Conservation (phyloP, 2,329 filamentous ascomycete genomes). For the Pseudofabraea citricarpa region DNA sequence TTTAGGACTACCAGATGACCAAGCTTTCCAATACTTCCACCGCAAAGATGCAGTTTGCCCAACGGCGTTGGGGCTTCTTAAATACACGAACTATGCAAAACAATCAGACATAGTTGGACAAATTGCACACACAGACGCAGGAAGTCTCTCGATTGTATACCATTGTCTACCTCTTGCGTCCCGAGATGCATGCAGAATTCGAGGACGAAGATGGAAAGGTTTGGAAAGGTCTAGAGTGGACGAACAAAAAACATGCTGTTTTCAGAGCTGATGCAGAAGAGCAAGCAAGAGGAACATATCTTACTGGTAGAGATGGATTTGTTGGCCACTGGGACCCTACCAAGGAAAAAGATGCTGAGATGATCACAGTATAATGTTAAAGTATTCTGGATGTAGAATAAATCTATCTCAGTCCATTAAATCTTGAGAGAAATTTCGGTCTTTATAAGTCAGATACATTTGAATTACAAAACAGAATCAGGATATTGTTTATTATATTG, state of each 20-base stretch:
- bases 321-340: not conserved
- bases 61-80: no score
- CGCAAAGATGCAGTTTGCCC: no score
- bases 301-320: not conserved
- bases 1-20: not conserved
- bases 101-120: no score
- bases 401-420: not conserved
- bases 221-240: not conserved
- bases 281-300: not conserved
- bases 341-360: not conserved
- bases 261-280: not conserved
- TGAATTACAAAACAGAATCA: no score
- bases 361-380: not conserved
- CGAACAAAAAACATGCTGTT: not conserved
- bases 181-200: not conserved
- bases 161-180: not conserved
- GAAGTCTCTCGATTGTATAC: no score
- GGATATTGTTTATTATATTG: not conserved
- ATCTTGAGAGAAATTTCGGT: not conserved
- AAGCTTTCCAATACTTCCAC: no score
- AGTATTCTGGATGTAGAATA: not conserved
- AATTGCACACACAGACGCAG: no score
- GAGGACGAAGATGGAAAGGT: not conserved
- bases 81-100: no score
- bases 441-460: no score